phyloP scores from a whole-genome alignment of 768 basidiomycete genomes.

The Podaxis rugospora region DNA sequence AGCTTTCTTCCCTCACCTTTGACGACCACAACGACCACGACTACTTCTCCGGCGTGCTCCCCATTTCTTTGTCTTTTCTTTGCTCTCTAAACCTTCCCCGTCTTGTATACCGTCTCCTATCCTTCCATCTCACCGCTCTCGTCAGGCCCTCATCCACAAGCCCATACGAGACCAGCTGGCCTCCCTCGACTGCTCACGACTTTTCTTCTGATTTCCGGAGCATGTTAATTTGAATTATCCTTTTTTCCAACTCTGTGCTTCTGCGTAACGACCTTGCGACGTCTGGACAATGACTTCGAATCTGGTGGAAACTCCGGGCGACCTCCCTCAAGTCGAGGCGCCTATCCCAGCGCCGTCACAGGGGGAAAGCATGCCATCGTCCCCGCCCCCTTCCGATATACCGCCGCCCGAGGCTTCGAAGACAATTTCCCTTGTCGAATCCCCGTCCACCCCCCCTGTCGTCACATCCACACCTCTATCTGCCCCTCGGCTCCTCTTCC shows the following conservation, averaged over 20 bases:
- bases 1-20: constrained; percentile 12
- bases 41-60: constrained; percentile 13
- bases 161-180: neutral
- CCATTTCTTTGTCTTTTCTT: neutral
- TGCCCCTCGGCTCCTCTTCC: constrained; percentile 1
- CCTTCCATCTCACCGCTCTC: neutral
- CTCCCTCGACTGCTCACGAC: neutral
- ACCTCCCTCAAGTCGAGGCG: constrained; percentile 3
- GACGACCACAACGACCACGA: constrained; percentile 19
- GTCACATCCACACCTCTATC: neutral
- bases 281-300: constrained; percentile 4
- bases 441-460: neutral
- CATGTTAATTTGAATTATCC: constrained; percentile 24
- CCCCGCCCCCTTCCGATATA: neutral
- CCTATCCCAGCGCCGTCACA: constrained; percentile 1
- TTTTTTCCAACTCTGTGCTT: constrained; percentile 17
- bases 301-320: neutral
- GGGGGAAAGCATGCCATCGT: neutral
- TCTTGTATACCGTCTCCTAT: neutral
- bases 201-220: constrained; percentile 18
- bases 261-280: constrained; percentile 14
- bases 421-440: neutral
- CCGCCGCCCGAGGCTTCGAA: constrained; percentile 1
- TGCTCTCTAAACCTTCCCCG: neutral
- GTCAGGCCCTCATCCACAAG: neutral